These are phyloP conservation scores for Aspergillus quadricinctus DNA, from an alignment of 2,329 filamentous ascomycete genomes.

Conservation along the genomic window DNA sequence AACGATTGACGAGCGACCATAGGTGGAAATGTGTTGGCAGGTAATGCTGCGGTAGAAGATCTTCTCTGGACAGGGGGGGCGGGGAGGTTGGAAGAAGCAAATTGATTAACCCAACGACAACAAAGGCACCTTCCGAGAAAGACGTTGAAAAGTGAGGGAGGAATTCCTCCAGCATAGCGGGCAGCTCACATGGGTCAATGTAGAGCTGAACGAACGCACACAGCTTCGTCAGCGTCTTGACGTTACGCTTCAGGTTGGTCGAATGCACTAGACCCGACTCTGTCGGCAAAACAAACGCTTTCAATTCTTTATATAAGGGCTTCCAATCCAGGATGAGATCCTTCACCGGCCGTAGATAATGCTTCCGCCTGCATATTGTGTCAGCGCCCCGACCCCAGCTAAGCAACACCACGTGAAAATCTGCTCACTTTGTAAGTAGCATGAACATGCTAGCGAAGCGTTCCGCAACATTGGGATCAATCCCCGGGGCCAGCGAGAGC, in stretches of 20 bases:
- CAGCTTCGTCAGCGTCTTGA: conserved; percentile 76
- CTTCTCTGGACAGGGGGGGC: conserved; percentile 60
- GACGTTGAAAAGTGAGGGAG: conserved; percentile 89
- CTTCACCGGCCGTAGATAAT: conserved; percentile 85
- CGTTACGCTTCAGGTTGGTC: conserved; percentile 60
- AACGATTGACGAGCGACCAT: conserved; percentile 89
- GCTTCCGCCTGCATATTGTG: conserved; percentile 66
- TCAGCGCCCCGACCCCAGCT: conserved; percentile 13
- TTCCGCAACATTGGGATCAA: conserved; percentile 77
- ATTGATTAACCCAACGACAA: conserved; percentile 84
- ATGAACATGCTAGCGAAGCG: conserved; percentile 97
- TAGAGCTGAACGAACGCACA: conserved; percentile 87
- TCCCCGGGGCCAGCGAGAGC: conserved; percentile 80
- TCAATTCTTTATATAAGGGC: conserved; percentile 88
- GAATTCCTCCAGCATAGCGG: conserved; percentile 74
- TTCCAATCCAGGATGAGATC: conserved; percentile 92
- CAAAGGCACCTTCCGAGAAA: conserved; percentile 85
- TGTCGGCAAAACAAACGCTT: conserved; percentile 79
- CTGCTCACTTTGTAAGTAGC: conserved; percentile 78
- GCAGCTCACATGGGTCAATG: conserved; percentile 83
- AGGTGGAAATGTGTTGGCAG: conserved; percentile 93
- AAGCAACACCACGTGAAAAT: background rate
- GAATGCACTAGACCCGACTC: conserved; percentile 66
- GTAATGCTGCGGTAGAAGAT: conserved; percentile 83
- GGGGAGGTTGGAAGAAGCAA: conserved; percentile 81